Base-by-base conservation (phyloP, 805 yeast species). In the Myxozyma vanderwaltii region DNA sequence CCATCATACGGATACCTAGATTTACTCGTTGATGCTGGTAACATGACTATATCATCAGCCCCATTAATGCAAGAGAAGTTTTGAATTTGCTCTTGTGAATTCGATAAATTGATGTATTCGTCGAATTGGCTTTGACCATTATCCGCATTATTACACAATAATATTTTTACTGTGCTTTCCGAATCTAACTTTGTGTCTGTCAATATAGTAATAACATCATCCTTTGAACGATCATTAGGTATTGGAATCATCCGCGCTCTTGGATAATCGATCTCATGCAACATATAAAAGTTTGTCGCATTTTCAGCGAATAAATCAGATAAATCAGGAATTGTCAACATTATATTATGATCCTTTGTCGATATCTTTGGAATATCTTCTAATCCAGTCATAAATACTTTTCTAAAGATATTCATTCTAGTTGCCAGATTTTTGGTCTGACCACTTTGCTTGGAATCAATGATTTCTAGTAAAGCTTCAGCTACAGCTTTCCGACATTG, bases 401-500 rank as follows among this genome's bases (percentile, higher is more conserved):
- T 69, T 54, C 81, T 76, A 65, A 89, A 82, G 0, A 82, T 70
- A 1, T 70, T 56, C 88, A 91, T 85, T 69, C 97, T 77, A 36
- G 78, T 73, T 0, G 68, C 67, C 26, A 88, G 73, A 0, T 83
- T 71, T 51, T 76, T 75, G 0, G 94, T 88, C 19, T 74, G 67
- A 17, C 59, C 43, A 0, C 83, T 76, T 0, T 77, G 70, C 0
- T 70, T 63, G 24, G 71, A 73, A 67, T 89, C 88, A 1, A 83
- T 80, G 12, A 87, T 76, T 31, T 82, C 86, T 48, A 88, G 73
- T 38, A 94, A 69, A 0, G 85, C 75, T 51, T 75, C 74, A 7
- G 89, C 86, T 1, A 92, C 64, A 15, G 79, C 81, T 53, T 81
- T 77, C 53, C 97, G 79, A 39, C 91, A 74, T 71, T 92, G 97